These are phyloP conservation scores for Talaromyces wortmannii DNA, from an alignment of 495 filamentous ascomycete genomes.

Conservation along the genomic window DNA sequence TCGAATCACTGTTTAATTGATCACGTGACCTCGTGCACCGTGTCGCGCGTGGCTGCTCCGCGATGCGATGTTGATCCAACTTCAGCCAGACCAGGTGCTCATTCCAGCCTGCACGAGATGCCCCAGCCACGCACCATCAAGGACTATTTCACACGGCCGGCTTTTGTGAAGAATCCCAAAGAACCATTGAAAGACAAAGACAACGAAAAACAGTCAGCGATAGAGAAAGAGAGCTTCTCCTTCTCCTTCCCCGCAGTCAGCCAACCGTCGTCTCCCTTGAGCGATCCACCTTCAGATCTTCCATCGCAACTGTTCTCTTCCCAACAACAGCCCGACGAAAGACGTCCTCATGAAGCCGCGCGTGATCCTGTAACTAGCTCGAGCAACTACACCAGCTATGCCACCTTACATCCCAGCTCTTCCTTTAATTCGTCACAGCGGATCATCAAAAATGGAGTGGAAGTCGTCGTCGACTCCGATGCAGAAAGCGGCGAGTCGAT, in stretches of 20 bases:
- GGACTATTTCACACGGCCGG: conserved; percentile 33
- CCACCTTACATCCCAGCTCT: conserved; percentile 7
- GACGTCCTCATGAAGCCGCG: conserved; percentile 11
- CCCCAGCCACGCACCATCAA: conserved; percentile 22
- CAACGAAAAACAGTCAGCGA: no score
- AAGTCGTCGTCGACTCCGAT: conserved; percentile 62
- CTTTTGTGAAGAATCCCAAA: conserved; percentile 7
- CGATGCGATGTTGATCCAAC: no score
- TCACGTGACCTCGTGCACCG: no score
- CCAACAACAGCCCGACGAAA: conserved; percentile 7
- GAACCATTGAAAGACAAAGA: neutral
- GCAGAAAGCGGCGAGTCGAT: conserved; percentile 59
- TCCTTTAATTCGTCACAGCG: conserved; percentile 27
- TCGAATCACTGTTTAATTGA: no score
- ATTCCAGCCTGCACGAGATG: conserved; percentile 6
- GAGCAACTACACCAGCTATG: conserved; percentile 12
- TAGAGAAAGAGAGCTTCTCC: no score
- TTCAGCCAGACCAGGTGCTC: neutral
- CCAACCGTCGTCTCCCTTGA: conserved; percentile 17
- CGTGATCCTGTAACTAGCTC: conserved; percentile 1
- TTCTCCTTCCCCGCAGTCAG: neutral
- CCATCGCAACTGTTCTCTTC: conserved; percentile 14
- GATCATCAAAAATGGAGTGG: conserved; percentile 37
- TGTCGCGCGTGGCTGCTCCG: no score
- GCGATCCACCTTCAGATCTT: conserved; percentile 23